phyloP scores from a whole-genome alignment of 2,329 filamentous ascomycete genomes.

The Chrysosporium keratinophilum region DNA sequence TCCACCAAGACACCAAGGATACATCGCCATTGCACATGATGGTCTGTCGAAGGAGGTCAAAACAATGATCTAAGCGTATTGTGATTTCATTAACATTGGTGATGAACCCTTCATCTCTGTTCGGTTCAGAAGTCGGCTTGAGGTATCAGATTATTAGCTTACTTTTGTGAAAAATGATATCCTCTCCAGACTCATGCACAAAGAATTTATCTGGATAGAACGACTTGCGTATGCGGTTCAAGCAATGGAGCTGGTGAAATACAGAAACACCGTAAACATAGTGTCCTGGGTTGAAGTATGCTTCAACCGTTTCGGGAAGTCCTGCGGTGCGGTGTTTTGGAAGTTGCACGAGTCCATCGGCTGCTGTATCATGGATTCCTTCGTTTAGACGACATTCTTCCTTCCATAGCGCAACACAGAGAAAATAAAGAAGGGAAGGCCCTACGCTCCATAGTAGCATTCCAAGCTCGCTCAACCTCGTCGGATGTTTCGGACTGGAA shows the following conservation, averaged over 20 bases:
- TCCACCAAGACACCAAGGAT: slow-evolving; percentile 16
- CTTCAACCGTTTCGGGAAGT: slow-evolving; percentile 10
- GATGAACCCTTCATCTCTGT: neutral
- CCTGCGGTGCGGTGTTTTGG: slow-evolving; percentile 3
- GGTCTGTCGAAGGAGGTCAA: slow-evolving; percentile 16
- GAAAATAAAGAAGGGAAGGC: neutral
- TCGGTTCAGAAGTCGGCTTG: neutral
- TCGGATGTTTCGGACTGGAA: slow-evolving; percentile 14
- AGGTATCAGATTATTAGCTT: slow-evolving; percentile 1
- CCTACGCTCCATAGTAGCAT: slow-evolving; percentile 11
- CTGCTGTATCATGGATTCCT: slow-evolving; percentile 2
- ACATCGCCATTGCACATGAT: slow-evolving; percentile 15
- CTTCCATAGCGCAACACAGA: too few relatives aligned
- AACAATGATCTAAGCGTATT: slow-evolving; percentile 14
- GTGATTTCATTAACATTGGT: neutral
- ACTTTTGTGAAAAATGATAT: slow-evolving; percentile 15
- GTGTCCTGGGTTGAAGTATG: slow-evolving; percentile 7
- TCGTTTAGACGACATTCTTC: too few relatives aligned
- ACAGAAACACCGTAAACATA: slow-evolving; percentile 15
- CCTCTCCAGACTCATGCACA: slow-evolving; percentile 10
- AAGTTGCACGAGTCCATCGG: slow-evolving; percentile 10
- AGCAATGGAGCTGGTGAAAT: slow-evolving; percentile 15
- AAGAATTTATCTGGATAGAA: slow-evolving; percentile 16
- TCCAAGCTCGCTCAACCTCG: slow-evolving; percentile 14
- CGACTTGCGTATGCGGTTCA: slow-evolving; percentile 15